Evolutionary conservation across 805 yeast species (phyloP), one percentile per base, ranked within the genome.

Genomic region (Trichomonascus vanleenenianus): DNA sequence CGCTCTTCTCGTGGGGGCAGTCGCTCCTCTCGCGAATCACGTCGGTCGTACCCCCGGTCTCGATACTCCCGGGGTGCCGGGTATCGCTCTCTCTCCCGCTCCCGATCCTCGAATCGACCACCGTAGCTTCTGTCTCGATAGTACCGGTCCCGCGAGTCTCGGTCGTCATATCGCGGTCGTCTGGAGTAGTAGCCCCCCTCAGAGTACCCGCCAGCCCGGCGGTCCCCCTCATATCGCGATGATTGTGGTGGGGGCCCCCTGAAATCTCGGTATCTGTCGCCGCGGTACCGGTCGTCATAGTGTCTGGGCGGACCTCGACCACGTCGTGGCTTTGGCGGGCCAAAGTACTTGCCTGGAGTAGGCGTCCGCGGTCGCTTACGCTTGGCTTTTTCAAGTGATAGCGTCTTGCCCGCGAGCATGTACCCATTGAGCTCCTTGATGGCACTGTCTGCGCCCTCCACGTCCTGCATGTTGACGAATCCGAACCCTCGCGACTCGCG

Each of bases 401-500:
- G 64, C 2, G 72, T 60, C 39, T 68, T 60, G 14, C 70, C 69
- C 14, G 70, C 72, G 6, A 74, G 46, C 5, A 62, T 55, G 4
- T 55, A 49, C 1, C 76, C 76, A 48, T 68, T 65, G 63, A 74
- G 66, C 40, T 64, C 72, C n/a, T 54, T 56, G 14, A 70, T 56
- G 1, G 78, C 79, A n/a, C 63, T 62, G 42, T 65, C 66, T 45
- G 76, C 76, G 2, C 62, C 61, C n/a, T 63, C 70, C n/a, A 59
- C 58, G n/a, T 66, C 60, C 35, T 49, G 57, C 55, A 74, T 72
- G 38, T 70, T 62, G 16, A 74, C 72, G 50, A 75, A 75, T 7
- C 79, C 81, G 56, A 72, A 75, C 1, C 79, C 79, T 48, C 74
- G 67, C 6, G 75, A 64, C 22, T 58, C 66, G 2, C 66, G 61